Percentiles rank a stretch among this genome's conserved stretches.
Conservation (phyloP, 2,329 filamentous ascomycete genomes). For the Botrytis pseudocinerea region DNA sequence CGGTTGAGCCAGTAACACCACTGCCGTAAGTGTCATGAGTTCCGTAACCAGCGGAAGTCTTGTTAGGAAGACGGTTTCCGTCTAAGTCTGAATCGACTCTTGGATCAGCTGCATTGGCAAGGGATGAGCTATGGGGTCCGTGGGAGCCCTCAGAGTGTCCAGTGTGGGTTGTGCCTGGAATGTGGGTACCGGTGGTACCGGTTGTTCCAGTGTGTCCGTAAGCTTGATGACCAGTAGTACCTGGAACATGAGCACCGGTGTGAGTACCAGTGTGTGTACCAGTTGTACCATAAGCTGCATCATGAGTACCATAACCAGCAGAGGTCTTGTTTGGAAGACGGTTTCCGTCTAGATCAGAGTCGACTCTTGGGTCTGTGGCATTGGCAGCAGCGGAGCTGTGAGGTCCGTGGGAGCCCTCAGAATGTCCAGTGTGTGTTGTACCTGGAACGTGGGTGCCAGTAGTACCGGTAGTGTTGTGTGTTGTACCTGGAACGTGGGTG, state of each 20-base stretch:
- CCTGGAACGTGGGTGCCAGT: slow-evolving; percentile 8
- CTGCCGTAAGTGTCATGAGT: slow-evolving; percentile 22
- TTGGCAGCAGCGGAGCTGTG: slow-evolving; percentile 43
- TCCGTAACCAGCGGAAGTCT: slow-evolving; percentile 16
- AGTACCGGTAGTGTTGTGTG: background rate
- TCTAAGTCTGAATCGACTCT: slow-evolving; percentile 53
- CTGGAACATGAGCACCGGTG: background rate
- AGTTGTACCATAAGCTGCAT: slow-evolving; percentile 31
- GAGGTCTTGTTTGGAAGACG: slow-evolving; percentile 32
- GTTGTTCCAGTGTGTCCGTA: slow-evolving; percentile 10
- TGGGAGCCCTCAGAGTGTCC: slow-evolving; percentile 9
- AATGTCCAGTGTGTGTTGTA: slow-evolving; percentile 26
- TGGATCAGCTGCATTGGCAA: slow-evolving; percentile 49
- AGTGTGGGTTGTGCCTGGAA: slow-evolving; percentile 15
- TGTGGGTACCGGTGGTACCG: slow-evolving; percentile 22
- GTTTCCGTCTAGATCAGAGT: slow-evolving; percentile 49
- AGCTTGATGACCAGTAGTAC: background rate
- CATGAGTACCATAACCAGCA: background rate
- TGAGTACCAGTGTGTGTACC: slow-evolving; percentile 1
- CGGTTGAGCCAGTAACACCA: slow-evolving; percentile 15
- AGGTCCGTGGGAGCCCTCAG: slow-evolving; percentile 32
- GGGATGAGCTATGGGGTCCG: slow-evolving; percentile 5
- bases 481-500: background rate
- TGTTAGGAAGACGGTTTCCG: slow-evolving; percentile 21
- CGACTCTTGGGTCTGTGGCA: slow-evolving; percentile 44